Base-by-base conservation (phyloP, 805 yeast genomes). In the Cyberlindnera maclurae region DNA sequence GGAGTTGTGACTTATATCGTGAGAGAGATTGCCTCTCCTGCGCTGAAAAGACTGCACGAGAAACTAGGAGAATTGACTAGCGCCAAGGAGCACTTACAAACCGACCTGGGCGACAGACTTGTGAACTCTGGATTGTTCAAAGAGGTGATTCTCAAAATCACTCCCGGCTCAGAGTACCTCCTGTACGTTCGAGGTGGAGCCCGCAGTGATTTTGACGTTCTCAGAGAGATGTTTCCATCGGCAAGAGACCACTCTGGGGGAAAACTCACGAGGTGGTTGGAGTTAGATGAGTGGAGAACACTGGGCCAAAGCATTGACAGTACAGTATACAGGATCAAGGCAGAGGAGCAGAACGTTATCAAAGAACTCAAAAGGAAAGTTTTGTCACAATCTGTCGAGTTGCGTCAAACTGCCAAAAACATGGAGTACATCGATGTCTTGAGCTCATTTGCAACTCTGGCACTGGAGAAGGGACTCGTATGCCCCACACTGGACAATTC, bases 391-490 rank as follows among this genome's bases (percentile, higher is more conserved):
- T 64, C 75, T 17, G 48, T 65, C 1, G 61, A 64, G 2, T 62
- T 87, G 3, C 64, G 94, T 30, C 49, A 57, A 29, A 62, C 74
- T 39, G 63, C 83, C 37, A 55, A 67, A 38, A 49, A 67, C 30
- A 59, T 79, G 20, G 95, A 87, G 44, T 70, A 71, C 36, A 50
- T 89, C 5, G 98, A 90, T 57, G 77, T 81, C 0, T 64, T 83
- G 1, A 62, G 77, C 11, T 80, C 95, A 0, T 84, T 93, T 59
- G 80, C 95, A 0, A 58, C 63, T 1, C 60, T 89, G 12, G 82
- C 97, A 0, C 55, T 59, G n/a, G 95, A 86, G 47, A 73, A 72
- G 43, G 63, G 73, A 26, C 67, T 88, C 34, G 77, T 72, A 0
- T 63, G 85, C 38, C 98, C 98, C 0, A 62, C 49, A 9, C 62